Evolutionary conservation across 2,329 filamentous ascomycete species (phyloP).

Genomic region (Lachnellula cervina): DNA sequence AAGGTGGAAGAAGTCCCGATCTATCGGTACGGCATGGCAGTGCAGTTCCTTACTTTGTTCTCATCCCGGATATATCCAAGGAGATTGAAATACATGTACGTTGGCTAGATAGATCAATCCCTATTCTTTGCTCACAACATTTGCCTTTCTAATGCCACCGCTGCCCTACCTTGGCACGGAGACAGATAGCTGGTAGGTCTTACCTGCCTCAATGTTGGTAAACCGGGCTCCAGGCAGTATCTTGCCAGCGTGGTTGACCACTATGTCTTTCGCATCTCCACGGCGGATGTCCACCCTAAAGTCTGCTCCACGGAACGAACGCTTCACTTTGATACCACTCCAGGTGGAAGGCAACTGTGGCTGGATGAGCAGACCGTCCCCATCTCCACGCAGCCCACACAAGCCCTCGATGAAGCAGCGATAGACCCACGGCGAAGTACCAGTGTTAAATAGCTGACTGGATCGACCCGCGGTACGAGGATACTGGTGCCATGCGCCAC

Average conservation of each 20-base stretch:
- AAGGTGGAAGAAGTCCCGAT: too few relatives aligned
- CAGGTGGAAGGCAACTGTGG: conserved; percentile 49
- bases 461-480: conserved; percentile 51
- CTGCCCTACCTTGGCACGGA: conserved; percentile 21
- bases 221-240: conserved; percentile 39
- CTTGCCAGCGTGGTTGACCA: conserved; percentile 36
- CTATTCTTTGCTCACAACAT: too few relatives aligned
- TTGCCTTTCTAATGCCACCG: not conserved
- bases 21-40: too few relatives aligned
- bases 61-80: too few relatives aligned
- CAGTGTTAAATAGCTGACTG: conserved; percentile 55
- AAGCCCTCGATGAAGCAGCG: conserved; percentile 51
- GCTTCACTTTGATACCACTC: conserved; percentile 42
- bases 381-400: conserved; percentile 48
- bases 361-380: conserved; percentile 40
- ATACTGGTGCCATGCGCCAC: conserved; percentile 44
- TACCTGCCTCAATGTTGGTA: conserved; percentile 38
- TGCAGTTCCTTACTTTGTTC: too few relatives aligned
- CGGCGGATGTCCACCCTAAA: conserved; percentile 41
- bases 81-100: too few relatives aligned
- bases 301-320: conserved; percentile 46
- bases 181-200: conserved; percentile 42
- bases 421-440: conserved; percentile 53
- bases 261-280: conserved; percentile 36
- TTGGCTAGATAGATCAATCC: too few relatives aligned